phyloP scores from a whole-genome alignment of 108 stramenopile species.

The Conticribra guillardii region DNA sequence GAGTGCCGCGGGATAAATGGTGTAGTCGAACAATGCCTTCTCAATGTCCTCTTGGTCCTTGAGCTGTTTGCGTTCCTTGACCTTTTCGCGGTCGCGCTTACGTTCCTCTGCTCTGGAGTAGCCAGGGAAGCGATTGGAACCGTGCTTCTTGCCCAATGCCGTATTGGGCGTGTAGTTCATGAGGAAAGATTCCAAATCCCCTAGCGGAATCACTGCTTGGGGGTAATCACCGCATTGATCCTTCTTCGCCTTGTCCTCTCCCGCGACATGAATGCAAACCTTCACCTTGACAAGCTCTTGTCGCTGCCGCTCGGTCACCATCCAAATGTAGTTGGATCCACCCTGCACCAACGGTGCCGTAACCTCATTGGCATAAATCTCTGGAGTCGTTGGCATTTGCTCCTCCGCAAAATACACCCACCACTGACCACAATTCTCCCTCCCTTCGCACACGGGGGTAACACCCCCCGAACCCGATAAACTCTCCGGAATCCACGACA shows the following conservation, averaged over 20 bases:
- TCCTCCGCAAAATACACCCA: slow-evolving; percentile 90
- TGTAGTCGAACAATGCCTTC: slow-evolving; percentile 89
- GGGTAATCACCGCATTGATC: slow-evolving; percentile 64
- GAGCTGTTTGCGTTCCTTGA: slow-evolving; percentile 84
- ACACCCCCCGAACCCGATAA: slow-evolving; percentile 77
- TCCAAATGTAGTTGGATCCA: slow-evolving; percentile 86
- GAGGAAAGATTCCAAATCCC: slow-evolving; percentile 81
- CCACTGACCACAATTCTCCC: slow-evolving; percentile 85
- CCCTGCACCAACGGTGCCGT: slow-evolving; percentile 77
- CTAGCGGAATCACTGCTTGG: slow-evolving; percentile 85
- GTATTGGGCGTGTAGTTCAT: slow-evolving; percentile 90
- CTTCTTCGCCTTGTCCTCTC: slow-evolving; percentile 35
- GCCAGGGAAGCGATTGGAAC: slow-evolving; percentile 74
- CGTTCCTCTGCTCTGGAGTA: slow-evolving; percentile 76
- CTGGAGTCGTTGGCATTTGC: slow-evolving; percentile 85
- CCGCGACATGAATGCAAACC: slow-evolving; percentile 56
- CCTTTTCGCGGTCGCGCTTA: slow-evolving; percentile 69
- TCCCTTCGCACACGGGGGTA: slow-evolving; percentile 57
- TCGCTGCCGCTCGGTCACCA: slow-evolving; percentile 86
- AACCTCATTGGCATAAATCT: slow-evolving; percentile 86
- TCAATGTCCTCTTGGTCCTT: slow-evolving; percentile 90
- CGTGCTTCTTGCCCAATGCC: slow-evolving; percentile 85
- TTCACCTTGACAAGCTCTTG: slow-evolving; percentile 73
- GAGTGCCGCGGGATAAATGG: slow-evolving; percentile 84
- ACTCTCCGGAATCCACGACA: slow-evolving; percentile 85